A percentile compares a stretch with the other conserved stretches of the same genome.
These are phyloP conservation scores for Xylariales sp. DNA, from an alignment of 2,329 filamentous ascomycete species.

Conservation along the genomic window DNA sequence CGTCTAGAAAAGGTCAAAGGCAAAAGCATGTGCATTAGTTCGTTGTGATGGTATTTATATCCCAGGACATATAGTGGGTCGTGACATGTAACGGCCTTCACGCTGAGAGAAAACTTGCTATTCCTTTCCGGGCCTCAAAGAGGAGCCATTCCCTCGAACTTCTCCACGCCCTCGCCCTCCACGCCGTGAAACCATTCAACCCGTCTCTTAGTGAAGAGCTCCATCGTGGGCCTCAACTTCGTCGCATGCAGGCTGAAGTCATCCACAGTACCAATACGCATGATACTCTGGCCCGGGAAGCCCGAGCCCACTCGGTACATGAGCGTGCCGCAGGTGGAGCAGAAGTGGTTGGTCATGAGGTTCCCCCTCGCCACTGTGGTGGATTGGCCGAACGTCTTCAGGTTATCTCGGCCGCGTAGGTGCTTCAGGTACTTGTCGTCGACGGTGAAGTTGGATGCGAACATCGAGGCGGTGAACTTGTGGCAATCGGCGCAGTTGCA, in stretches of 20 bases:
- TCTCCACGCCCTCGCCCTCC: background rate
- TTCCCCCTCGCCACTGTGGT: conserved; percentile 42
- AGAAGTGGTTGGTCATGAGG: conserved; percentile 59
- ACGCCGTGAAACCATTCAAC: conserved; percentile 5
- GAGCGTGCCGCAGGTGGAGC: conserved; percentile 52
- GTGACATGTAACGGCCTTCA: too few species aligned
- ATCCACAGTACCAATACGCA: conserved; percentile 57
- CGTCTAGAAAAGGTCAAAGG: too few species aligned
- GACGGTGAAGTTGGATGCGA: conserved; percentile 54
- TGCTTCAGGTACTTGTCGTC: conserved; percentile 39
- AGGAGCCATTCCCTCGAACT: too few species aligned
- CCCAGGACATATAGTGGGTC: too few species aligned
- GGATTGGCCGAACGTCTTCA: conserved; percentile 40
- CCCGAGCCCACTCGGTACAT: conserved; percentile 49
- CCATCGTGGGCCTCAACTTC: conserved; percentile 46
- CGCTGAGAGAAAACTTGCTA: too few species aligned
- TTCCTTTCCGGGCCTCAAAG: too few species aligned
- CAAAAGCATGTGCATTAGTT: too few species aligned
- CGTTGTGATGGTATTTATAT: too few species aligned
- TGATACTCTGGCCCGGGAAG: conserved; percentile 41
- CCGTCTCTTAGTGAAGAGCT: conserved; percentile 24
- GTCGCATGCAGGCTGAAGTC: conserved; percentile 55
- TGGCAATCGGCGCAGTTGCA: conserved; percentile 59
- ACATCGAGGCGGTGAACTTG: conserved; percentile 60
- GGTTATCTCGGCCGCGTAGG: conserved; percentile 45